phyloP scores from a whole-genome alignment of 192 early-diverging fungal genomes.

The Coemansia guatemalensis region DNA sequence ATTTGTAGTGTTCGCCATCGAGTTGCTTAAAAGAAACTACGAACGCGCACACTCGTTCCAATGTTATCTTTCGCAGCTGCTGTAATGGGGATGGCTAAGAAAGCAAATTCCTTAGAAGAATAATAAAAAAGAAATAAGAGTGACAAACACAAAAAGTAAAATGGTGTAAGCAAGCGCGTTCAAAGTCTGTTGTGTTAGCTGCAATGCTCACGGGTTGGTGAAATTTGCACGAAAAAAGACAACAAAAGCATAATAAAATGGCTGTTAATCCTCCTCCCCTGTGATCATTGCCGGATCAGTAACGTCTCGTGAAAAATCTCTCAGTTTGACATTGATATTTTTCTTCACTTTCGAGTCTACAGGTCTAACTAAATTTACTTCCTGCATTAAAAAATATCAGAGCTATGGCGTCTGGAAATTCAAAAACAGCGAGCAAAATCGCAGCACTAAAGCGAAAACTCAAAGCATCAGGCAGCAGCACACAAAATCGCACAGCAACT shows the following conservation, averaged over 20 bases:
- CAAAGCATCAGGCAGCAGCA: not conserved
- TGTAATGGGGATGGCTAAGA: too few relatives aligned
- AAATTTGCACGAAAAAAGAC: slow-evolving; percentile 3
- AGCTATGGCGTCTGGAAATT: not conserved
- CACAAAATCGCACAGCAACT: not conserved
- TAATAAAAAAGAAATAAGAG: slow-evolving; percentile 2
- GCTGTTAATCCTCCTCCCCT: not conserved
- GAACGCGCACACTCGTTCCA: too few relatives aligned
- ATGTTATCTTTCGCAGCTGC: not conserved
- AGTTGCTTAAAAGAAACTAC: not conserved
- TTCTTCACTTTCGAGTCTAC: too few relatives aligned
- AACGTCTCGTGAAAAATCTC: too few relatives aligned
- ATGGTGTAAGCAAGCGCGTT: not conserved
- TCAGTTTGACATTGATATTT: too few relatives aligned
- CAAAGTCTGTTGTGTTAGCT: not conserved
- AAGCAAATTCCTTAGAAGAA: slow-evolving; percentile 1
- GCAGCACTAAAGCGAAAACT: slow-evolving; percentile 16
- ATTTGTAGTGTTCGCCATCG: slow-evolving; percentile 11
- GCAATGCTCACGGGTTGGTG: not conserved
- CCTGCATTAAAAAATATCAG: not conserved
- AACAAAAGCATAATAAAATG: not conserved
- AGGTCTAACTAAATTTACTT: not conserved
- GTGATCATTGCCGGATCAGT: not conserved
- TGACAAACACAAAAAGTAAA: slow-evolving; percentile 2
- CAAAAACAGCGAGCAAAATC: slow-evolving; percentile 3